These are phyloP conservation scores for Apiospora malaysiana DNA, from an alignment of 2,329 filamentous ascomycete genomes.

Conservation along the genomic window DNA sequence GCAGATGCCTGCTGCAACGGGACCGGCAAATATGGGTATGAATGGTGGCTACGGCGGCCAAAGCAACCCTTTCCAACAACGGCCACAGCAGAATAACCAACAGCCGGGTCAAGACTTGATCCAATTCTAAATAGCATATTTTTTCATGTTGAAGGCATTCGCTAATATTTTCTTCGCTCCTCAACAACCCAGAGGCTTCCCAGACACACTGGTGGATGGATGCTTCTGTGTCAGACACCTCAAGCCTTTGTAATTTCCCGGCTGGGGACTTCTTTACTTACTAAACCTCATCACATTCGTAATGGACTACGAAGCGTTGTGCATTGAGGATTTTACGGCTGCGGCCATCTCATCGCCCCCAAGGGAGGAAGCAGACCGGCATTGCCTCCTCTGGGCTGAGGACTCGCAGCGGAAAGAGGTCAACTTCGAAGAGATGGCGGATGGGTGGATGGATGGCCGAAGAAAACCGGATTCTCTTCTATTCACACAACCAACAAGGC, in stretches of 20 bases:
- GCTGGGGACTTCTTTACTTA: constrained; percentile 4
- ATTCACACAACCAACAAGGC: not conserved
- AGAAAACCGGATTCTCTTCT: constrained; percentile 15
- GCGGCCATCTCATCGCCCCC: not conserved
- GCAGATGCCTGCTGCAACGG: constrained; percentile 61
- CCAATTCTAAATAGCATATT: constrained; percentile 56
- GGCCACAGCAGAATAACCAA: constrained; percentile 53
- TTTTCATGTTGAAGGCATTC: constrained; percentile 13
- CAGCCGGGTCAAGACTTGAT: constrained; percentile 65
- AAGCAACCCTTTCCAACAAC: constrained; percentile 62
- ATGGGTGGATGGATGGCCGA: constrained; percentile 11
- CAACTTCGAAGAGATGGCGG: not conserved
- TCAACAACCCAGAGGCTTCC: not conserved
- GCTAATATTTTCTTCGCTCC: constrained; percentile 11
- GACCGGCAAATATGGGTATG: constrained; percentile 61
- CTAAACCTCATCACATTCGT: not conserved
- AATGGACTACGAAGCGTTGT: not conserved
- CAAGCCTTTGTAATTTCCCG: constrained; percentile 7
- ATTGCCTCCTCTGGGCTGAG: not conserved
- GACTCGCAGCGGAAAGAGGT: not conserved
- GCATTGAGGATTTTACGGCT: not conserved
- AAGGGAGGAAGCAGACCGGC: not conserved
- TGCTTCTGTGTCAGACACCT: not conserved
- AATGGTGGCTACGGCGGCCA: constrained; percentile 51
- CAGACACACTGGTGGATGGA: not conserved